Evolutionary conservation across 331 rosid species (phyloP).

Genomic region (Spiraea crenata): DNA sequence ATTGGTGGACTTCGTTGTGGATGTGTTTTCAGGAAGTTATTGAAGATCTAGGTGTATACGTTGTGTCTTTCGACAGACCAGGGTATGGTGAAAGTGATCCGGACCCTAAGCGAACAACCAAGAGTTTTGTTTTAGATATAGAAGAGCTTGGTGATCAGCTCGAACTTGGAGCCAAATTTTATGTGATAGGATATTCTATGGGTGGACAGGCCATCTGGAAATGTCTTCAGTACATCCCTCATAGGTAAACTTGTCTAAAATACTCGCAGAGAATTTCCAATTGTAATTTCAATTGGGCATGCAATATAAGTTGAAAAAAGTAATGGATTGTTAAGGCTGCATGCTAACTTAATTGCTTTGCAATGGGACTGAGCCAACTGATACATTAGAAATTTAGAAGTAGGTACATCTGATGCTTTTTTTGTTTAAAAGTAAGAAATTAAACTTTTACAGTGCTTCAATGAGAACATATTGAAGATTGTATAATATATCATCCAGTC

Average conservation of each 20-base stretch:
- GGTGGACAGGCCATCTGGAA: conserved; percentile 42
- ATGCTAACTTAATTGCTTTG: neutral
- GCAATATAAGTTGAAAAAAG: neutral
- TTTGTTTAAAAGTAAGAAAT: neutral
- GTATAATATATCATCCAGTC: too few relatives aligned
- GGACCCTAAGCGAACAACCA: conserved; percentile 25
- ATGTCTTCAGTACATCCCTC: conserved; percentile 42
- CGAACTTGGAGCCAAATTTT: conserved; percentile 37
- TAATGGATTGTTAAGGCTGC: neutral
- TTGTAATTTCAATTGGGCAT: neutral
- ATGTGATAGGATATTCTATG: conserved; percentile 38
- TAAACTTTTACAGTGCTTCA: neutral
- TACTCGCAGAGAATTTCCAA: neutral
- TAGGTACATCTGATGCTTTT: neutral
- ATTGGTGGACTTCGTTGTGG: neutral
- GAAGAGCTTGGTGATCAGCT: conserved; percentile 43
- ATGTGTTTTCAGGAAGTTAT: conserved; percentile 30
- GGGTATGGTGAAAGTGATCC: conserved; percentile 50
- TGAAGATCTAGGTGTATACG: conserved; percentile 27
- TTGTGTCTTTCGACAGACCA: conserved; percentile 41
- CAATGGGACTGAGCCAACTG: neutral
- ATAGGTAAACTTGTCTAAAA: conserved; percentile 25
- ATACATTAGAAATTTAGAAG: neutral
- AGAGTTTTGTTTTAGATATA: conserved; percentile 42
- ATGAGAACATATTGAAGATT: neutral